Conservation (phyloP, 2,329 filamentous ascomycete species). For the Ophiocordyceps camponoti-saundersi region DNA sequence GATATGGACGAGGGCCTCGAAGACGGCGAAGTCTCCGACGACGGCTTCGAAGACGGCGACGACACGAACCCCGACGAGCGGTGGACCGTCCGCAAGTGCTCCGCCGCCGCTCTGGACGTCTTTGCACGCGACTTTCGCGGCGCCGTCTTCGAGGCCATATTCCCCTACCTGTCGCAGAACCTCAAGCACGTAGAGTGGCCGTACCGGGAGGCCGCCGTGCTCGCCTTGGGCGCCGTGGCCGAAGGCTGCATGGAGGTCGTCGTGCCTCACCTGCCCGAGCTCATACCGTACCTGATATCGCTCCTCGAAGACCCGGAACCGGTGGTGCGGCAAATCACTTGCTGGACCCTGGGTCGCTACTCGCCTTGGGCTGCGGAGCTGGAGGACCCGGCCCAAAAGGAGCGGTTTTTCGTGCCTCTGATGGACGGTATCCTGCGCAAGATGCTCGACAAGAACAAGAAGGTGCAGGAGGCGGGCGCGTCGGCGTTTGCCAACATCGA, state of each 20-base stretch:
- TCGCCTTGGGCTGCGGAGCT: slow-evolving; percentile 80
- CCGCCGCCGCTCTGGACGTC: slow-evolving; percentile 84
- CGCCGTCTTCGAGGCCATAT: slow-evolving; percentile 75
- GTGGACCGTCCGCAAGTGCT: slow-evolving; percentile 95
- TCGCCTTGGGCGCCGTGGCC: slow-evolving; percentile 85
- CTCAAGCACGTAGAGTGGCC: slow-evolving; percentile 81
- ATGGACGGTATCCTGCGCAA: slow-evolving; percentile 90
- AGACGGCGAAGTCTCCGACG: slow-evolving; percentile 68
- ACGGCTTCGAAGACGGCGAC: slow-evolving; percentile 55
- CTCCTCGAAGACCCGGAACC: slow-evolving; percentile 73
- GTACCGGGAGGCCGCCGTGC: slow-evolving; percentile 80
- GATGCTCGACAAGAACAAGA: slow-evolving; percentile 96
- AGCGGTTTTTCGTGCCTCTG: slow-evolving; percentile 78
- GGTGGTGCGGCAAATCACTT: slow-evolving; percentile 90
- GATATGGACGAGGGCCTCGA: slow-evolving; percentile 60
- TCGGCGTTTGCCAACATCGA: slow-evolving; percentile 94
- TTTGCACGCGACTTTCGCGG: slow-evolving; percentile 82
- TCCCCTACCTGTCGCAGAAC: slow-evolving; percentile 85
- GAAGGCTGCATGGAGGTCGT: slow-evolving; percentile 88
- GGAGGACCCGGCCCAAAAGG: slow-evolving; percentile 45
- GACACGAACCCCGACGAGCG: slow-evolving; percentile 74
- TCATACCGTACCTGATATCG: slow-evolving; percentile 79
- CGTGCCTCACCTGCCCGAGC: slow-evolving; percentile 73
- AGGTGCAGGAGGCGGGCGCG: slow-evolving; percentile 89
- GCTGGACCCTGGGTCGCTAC: slow-evolving; percentile 91